A percentile compares a stretch with the other conserved stretches of the same genome.
Conservation (phyloP, 108 stramenopile genomes). For the Skeletonema costatum region DNA sequence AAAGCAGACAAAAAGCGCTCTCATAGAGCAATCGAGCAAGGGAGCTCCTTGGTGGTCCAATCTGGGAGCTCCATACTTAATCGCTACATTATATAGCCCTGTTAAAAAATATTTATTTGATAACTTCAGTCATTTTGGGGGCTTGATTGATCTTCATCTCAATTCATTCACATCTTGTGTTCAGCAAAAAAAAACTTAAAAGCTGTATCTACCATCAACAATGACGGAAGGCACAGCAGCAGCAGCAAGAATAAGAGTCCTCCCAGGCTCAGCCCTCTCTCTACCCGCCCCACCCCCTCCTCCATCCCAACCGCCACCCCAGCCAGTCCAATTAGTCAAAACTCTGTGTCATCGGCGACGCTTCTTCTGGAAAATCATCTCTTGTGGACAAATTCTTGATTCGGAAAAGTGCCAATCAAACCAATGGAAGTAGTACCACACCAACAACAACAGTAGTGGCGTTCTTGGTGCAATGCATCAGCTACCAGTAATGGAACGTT, state of each 20-base stretch:
- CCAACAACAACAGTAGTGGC: neutral
- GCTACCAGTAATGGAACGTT: neutral
- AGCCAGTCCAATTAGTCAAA: slow-evolving; percentile 21
- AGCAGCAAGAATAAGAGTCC: slow-evolving; percentile 11
- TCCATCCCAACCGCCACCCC: slow-evolving; percentile 17
- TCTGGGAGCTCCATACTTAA: no score
- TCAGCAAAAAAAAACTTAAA: no score
- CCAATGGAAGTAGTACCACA: neutral
- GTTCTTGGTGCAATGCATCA: neutral
- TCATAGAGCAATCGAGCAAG: no score
- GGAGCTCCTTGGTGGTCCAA: no score
- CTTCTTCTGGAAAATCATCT: slow-evolving; percentile 16
- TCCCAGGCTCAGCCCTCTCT: slow-evolving; percentile 6
- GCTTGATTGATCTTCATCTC: no score
- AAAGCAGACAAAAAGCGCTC: no score
- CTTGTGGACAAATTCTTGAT: slow-evolving; percentile 20
- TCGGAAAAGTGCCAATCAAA: neutral
- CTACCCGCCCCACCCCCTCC: slow-evolving; percentile 13
- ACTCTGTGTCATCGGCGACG: slow-evolving; percentile 19
- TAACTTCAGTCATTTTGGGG: no score
- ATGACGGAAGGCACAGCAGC: neutral
- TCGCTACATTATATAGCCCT: no score
- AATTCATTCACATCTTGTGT: no score
- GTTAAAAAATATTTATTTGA: no score
- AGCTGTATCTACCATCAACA: no score